phyloP scores from a whole-genome alignment of 306 rosid genomes.

The Chamaecrista fasciculata region DNA sequence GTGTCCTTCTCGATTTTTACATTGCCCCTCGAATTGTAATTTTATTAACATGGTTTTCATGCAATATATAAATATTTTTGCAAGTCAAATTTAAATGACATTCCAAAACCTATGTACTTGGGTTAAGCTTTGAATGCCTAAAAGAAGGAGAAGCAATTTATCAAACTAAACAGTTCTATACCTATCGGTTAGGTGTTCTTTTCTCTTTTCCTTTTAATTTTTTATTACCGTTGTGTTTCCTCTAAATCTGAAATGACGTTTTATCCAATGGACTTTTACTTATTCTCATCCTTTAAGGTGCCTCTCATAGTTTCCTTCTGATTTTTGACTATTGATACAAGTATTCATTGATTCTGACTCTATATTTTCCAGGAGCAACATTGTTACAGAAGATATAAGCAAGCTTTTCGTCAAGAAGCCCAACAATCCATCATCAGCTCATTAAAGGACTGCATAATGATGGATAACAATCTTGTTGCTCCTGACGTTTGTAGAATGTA shows the following conservation, averaged over 20 bases:
- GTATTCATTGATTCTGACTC: constrained; percentile 28
- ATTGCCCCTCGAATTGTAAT: background rate
- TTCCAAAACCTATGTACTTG: background rate
- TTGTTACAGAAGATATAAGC: constrained; percentile 89
- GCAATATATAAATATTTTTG: background rate
- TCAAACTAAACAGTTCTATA: too few species aligned
- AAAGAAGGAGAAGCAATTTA: too few species aligned
- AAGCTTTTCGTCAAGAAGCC: constrained; percentile 81
- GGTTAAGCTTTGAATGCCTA: too few species aligned
- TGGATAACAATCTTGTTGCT: constrained; percentile 26
- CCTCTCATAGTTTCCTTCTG: background rate
- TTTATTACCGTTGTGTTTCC: too few species aligned
- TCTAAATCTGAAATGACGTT: constrained; percentile 11
- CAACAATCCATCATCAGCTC: constrained; percentile 36
- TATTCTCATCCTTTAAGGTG: constrained; percentile 12
- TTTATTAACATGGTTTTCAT: background rate
- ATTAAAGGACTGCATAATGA: constrained; percentile 28
- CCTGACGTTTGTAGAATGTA: constrained; percentile 34
- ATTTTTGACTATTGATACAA: background rate
- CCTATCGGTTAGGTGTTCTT: too few species aligned
- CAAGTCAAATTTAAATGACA: background rate
- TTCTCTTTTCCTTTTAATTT: too few species aligned
- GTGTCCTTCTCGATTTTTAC: background rate
- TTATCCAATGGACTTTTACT: background rate
- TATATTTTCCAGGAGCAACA: constrained; percentile 67